These are phyloP conservation scores for Candida frijolesensis DNA, from an alignment of 1,139 yeast species.

Conservation along the genomic window DNA sequence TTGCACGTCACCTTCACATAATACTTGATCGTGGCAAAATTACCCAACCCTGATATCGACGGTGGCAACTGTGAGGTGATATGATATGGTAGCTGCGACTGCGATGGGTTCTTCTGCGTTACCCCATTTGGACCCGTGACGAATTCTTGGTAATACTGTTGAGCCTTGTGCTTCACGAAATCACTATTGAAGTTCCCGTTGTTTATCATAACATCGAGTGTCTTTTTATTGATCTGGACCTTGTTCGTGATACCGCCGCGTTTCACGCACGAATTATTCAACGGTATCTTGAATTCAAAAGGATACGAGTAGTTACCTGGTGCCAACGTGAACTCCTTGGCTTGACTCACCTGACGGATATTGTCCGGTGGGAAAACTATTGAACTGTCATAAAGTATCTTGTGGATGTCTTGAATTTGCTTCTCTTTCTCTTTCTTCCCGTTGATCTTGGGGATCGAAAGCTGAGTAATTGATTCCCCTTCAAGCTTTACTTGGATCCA, in stretches of 20 bases:
- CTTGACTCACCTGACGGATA: constrained; percentile 46
- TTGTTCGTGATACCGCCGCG: constrained; percentile 45
- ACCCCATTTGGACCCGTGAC: constrained; percentile 5
- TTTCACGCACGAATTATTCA: constrained; percentile 50
- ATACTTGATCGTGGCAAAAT: constrained; percentile 51
- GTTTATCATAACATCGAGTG: constrained; percentile 34
- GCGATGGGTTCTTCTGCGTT: constrained; percentile 8
- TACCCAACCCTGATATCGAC: constrained; percentile 49
- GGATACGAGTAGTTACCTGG: constrained; percentile 64
- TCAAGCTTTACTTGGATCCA: constrained; percentile 61
- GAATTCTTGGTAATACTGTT: constrained; percentile 16
- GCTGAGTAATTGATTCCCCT: constrained; percentile 50
- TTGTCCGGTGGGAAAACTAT: constrained; percentile 66
- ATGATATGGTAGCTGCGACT: constrained; percentile 33
- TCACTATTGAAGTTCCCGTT: constrained; percentile 35
- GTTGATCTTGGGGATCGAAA: constrained; percentile 28
- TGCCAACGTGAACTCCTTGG: constrained; percentile 58
- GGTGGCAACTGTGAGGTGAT: constrained; percentile 55
- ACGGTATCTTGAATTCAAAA: constrained; percentile 57
- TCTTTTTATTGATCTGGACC: constrained; percentile 35
- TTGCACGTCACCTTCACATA: constrained; percentile 63
- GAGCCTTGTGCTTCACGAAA: constrained; percentile 26
- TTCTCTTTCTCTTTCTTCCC: constrained; percentile 22
- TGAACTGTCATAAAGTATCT: constrained; percentile 54
- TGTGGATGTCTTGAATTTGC: constrained; percentile 49